Evolutionary conservation across 2,329 filamentous ascomycete genomes (phyloP), one percentile per base, ranked within the genome.

Genomic region (Gaeumannomyces sp.): DNA sequence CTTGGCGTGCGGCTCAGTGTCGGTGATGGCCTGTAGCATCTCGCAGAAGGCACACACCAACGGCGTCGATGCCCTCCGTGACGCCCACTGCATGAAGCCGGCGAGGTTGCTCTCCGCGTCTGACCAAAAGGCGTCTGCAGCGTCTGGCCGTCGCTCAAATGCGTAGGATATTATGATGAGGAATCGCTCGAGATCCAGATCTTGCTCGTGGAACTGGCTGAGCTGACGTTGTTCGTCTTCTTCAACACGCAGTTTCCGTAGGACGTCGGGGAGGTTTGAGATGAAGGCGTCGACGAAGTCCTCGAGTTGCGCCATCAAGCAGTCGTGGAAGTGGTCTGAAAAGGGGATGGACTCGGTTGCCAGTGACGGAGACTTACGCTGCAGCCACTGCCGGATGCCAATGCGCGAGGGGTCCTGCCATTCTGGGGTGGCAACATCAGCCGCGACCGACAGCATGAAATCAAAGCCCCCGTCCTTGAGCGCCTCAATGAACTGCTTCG

Each of bases 71-170:
- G 96, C 93, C 71, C 95, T 85, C 70, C 92, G 89, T 4, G 95
- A 97, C n/a, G 93, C 91, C 95, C 95, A 99, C 68, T 96, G 91
- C 74, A 99, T 83, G 73, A 99, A 99, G 0, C 95, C 95, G 68
- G 93, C 91, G 38, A 99, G 80, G 70, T 97, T 97, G 72, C 93
- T 93, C 71, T 99, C 95, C 2, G 90, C 88, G 72, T 97, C 93
- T 38, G 85, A 85, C 95, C 95, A 99, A 70, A 98, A 98, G 60
- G 89, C 90, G 72, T 91, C 87, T 13, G 93, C 92, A 31, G 92
- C 90, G 63, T 97, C 92, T 22, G 90, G 86, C 50, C 93, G 89
- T 35, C 89, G 87, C 72, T 98, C 92, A 72, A 94, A 99, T 5
- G 93, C 86, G 73, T 95, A 97, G 4, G 95, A 90, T 66, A 98